Evolutionary conservation across 768 basidiomycete species (phyloP), one percentile per base, ranked within the genome.

Genomic region (Daedaleopsis nitida): DNA sequence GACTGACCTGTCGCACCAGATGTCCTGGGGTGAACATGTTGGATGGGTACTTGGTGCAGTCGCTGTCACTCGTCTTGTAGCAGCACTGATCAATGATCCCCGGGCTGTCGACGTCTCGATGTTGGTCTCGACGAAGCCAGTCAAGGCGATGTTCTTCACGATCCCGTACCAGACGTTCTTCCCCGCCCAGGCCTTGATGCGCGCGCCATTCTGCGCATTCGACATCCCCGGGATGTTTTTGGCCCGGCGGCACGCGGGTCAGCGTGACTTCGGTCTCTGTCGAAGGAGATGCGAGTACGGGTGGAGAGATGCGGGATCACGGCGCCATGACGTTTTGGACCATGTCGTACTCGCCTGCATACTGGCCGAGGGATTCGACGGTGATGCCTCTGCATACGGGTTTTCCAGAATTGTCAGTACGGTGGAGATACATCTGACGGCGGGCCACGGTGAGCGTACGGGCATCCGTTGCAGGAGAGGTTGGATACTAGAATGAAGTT

Each of bases 111-210:
- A 85, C 83, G 42, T n/a, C n/a, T n/a, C n/a, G n/a, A n/a, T n/a
- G n/a, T 83, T 80, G 53, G 73, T 77, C 60, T 83, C 82, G 19
- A 77, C 60, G 70, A 85, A 85, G 62, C 77, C 74, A 17, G 70
- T 65, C 69, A 83, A 86, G 0, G 82, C 83, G 68, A 86, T 72
- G 63, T 86, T 85, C 69, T 80, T 78, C 47, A 85, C 84, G 47
- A 83, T 80, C 9, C 84, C 85, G 39, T 80, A 78, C 5, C 86
- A 85, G 32, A 86, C 83, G 55, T 80, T 79, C 16, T 78, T 75
- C 5, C 86, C 87, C 6, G 85, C 86, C 76, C 81, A 89, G 0
- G 85, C 83, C 70, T 89, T 89, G 72, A 88, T 88, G 37, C 87
- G 78, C 1, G 86, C 86, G 1, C 86, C 87, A 63, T 88, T 88